phyloP scores from a whole-genome alignment of 2,329 filamentous ascomycete genomes.

The Didymella exigua region DNA sequence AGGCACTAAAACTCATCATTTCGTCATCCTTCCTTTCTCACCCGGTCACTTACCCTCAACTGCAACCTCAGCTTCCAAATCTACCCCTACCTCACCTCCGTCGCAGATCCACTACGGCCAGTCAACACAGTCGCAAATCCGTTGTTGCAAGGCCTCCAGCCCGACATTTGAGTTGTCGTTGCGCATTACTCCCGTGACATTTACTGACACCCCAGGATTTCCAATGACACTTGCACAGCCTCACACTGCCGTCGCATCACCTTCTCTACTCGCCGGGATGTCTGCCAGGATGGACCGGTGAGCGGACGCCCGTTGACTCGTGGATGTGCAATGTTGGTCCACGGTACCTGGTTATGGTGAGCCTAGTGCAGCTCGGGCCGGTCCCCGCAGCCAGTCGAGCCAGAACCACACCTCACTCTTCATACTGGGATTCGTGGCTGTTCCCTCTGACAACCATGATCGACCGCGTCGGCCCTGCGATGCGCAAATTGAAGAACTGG shows the following conservation, averaged over 20 bases:
- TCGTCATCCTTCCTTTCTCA: constrained; percentile 4
- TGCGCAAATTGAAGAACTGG: neutral
- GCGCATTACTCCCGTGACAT: constrained; percentile 5
- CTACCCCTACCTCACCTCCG: neutral
- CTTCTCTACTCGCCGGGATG: neutral
- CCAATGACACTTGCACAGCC: constrained; percentile 3
- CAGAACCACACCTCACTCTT: neutral
- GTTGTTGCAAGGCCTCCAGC: constrained; percentile 8
- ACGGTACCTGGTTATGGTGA: constrained; percentile 2
- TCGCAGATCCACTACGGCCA: neutral
- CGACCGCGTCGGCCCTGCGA: neutral
- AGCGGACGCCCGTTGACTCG: constrained; percentile 7
- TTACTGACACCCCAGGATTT: neutral
- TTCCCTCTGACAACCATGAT: neutral
- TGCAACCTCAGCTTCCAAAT: neutral
- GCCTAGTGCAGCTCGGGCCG: constrained; percentile 9
- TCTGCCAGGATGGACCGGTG: neutral
- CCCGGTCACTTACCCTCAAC: neutral
- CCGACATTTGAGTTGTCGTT: neutral
- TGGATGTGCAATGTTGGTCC: neutral
- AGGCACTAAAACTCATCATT: neutral
- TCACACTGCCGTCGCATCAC: constrained; percentile 3
- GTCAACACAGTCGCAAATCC: neutral
- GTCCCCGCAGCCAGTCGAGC: constrained; percentile 11
- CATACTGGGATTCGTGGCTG: neutral